Conservation (phyloP, 352 stramenopile genomes). For the Paralagenidium karlingii region DNA sequence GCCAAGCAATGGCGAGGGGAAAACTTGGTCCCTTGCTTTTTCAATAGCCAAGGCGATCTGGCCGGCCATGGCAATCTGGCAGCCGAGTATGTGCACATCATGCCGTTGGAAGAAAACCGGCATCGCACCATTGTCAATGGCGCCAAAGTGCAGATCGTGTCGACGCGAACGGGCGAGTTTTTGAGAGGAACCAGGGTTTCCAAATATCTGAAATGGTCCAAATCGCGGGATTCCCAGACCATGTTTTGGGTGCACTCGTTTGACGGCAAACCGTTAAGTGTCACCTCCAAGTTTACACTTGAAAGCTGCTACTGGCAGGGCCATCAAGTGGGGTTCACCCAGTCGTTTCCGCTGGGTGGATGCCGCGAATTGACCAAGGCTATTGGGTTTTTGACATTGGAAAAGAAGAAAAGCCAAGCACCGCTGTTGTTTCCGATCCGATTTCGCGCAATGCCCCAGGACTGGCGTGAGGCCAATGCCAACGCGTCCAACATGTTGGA, state of each 20-base stretch:
- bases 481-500: no score
- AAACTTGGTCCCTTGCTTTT: conserved; percentile 39
- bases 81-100: conserved; percentile 25
- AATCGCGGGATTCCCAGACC: conserved; percentile 35
- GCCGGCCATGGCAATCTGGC: conserved; percentile 16
- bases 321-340: conserved; percentile 33
- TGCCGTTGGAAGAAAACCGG: conserved; percentile 32
- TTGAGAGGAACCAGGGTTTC: conserved; percentile 42
- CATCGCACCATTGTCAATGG: conserved; percentile 44
- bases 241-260: conserved; percentile 46
- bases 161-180: conserved; percentile 30
- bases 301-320: conserved; percentile 44
- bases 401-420: conserved; percentile 47
- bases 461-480: no score
- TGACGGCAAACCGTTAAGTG: conserved; percentile 30
- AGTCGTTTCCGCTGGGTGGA: conserved; percentile 33
- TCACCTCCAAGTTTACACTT: conserved; percentile 39
- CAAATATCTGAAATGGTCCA: conserved; percentile 57
- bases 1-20: conserved; percentile 28
- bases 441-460: conserved; percentile 26
- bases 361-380: conserved; percentile 31
- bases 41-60: conserved; percentile 24
- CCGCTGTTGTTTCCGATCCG: conserved; percentile 48
- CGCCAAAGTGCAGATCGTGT: conserved; percentile 48
- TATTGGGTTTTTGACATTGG: conserved; percentile 46